phyloP scores from a whole-genome alignment of 2,329 filamentous ascomycete genomes.

The Mariannaea elegans region DNA sequence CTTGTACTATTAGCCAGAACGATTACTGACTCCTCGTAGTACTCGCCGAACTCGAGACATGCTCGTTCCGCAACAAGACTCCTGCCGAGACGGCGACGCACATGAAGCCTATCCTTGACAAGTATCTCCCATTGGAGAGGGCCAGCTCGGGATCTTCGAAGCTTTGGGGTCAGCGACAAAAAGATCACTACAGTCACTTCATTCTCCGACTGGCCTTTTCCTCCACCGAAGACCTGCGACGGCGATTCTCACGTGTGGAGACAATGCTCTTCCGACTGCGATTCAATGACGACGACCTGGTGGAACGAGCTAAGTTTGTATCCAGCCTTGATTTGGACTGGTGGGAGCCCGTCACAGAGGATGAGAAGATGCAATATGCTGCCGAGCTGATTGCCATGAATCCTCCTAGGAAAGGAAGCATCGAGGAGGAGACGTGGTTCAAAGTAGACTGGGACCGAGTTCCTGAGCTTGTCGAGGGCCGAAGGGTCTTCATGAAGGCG shows the following conservation, averaged over 20 bases:
- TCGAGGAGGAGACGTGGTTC: conserved; percentile 88
- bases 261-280: conserved; percentile 88
- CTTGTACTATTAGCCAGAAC: accelerated
- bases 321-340: conserved; percentile 81
- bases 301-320: conserved; percentile 81
- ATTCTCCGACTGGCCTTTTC: conserved; percentile 94
- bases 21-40: conserved; percentile 57
- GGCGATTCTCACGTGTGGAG: conserved; percentile 87
- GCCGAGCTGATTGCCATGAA: conserved; percentile 66
- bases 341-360: conserved; percentile 86
- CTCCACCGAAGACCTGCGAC: conserved; percentile 86
- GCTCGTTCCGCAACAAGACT: conserved; percentile 91
- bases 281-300: conserved; percentile 77
- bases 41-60: conserved; percentile 89
- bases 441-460: conserved; percentile 97
- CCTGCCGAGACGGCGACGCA: conserved; percentile 83
- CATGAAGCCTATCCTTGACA: conserved; percentile 87
- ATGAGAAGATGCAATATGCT: conserved; percentile 75
- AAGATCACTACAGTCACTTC: conserved; percentile 98
- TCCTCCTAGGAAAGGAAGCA: conserved; percentile 45
- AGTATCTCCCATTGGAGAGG: conserved; percentile 82
- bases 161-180: conserved; percentile 80
- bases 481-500: conserved; percentile 77
- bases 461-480: conserved; percentile 84
- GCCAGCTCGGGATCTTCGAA: conserved; percentile 71